phyloP scores from a whole-genome alignment of 139 green algal genomes.

The Eudorina sp. region DNA sequence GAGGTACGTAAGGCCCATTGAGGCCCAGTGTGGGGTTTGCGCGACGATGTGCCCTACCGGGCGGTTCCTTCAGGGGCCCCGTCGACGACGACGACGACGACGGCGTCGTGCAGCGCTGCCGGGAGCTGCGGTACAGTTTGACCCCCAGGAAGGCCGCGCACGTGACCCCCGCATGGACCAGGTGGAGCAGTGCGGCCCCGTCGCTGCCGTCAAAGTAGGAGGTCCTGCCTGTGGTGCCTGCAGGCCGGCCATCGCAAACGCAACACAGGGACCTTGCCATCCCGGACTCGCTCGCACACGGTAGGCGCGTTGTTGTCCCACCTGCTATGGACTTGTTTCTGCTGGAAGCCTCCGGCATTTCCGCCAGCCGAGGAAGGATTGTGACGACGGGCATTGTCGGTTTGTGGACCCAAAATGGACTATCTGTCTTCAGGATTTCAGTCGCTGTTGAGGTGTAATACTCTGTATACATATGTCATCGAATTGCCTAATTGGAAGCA shows the following conservation, averaged over 20 bases:
- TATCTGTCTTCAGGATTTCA: background rate
- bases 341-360: background rate
- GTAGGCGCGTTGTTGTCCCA: background rate
- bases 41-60: too few relatives aligned
- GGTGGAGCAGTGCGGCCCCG: constrained; percentile 3
- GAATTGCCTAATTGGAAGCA: background rate
- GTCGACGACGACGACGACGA: background rate
- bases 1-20: background rate
- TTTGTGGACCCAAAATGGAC: background rate
- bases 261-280: background rate
- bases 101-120: background rate
- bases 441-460: too few relatives aligned
- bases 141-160: constrained; percentile 16
- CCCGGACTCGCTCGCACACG: background rate
- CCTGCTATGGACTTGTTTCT: background rate
- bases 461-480: background rate
- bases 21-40: too few relatives aligned
- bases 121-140: constrained; percentile 29
- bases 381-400: background rate
- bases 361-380: background rate
- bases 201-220: background rate
- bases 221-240: too few relatives aligned
- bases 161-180: background rate
- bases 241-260: too few relatives aligned
- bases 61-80: too few relatives aligned